These are phyloP conservation scores for Xylaria sp. DNA, from an alignment of 2,329 filamentous ascomycete species.

Conservation along the genomic window DNA sequence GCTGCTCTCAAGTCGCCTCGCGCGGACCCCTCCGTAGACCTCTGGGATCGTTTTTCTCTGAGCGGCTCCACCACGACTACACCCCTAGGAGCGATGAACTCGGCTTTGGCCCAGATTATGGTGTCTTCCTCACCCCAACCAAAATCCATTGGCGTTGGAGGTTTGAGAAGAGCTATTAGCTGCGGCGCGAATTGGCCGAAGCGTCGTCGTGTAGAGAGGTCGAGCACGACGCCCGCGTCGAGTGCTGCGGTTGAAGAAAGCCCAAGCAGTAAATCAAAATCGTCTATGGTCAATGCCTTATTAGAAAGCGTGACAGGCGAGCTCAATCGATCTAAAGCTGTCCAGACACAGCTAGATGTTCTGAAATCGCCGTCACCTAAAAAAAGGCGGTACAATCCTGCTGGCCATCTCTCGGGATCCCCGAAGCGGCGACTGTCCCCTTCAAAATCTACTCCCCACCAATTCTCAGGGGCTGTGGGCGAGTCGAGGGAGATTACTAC, in stretches of 20 bases:
- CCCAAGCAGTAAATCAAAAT: constrained; percentile 58
- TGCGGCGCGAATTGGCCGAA: constrained; percentile 76
- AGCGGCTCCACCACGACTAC: constrained; percentile 51
- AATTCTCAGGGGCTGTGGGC: constrained; percentile 8
- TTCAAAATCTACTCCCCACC: constrained; percentile 27
- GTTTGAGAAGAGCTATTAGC: constrained; percentile 69
- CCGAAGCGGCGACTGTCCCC: constrained; percentile 31
- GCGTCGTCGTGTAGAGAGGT: constrained; percentile 63
- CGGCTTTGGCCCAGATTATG: constrained; percentile 68
- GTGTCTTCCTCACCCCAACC: constrained; percentile 72
- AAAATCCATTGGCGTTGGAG: constrained; percentile 48
- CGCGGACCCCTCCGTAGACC: constrained; percentile 72
- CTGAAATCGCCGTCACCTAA: constrained; percentile 52
- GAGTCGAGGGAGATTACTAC: constrained; percentile 1
- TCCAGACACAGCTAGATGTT: constrained; percentile 39
- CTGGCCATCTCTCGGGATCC: constrained; percentile 22
- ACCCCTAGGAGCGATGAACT: constrained; percentile 56
- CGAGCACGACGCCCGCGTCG: constrained; percentile 45
- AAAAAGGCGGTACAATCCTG: constrained; percentile 42
- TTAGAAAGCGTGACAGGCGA: constrained; percentile 68
- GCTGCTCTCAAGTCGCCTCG: constrained; percentile 68
- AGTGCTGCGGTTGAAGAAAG: constrained; percentile 44
- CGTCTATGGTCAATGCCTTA: constrained; percentile 64
- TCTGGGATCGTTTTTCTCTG: constrained; percentile 78
- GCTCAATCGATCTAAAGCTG: constrained; percentile 51